Evolutionary conservation across 202 grass and related monocot genomes (phyloP).

Genomic region (Tripidium arundinaceum): DNA sequence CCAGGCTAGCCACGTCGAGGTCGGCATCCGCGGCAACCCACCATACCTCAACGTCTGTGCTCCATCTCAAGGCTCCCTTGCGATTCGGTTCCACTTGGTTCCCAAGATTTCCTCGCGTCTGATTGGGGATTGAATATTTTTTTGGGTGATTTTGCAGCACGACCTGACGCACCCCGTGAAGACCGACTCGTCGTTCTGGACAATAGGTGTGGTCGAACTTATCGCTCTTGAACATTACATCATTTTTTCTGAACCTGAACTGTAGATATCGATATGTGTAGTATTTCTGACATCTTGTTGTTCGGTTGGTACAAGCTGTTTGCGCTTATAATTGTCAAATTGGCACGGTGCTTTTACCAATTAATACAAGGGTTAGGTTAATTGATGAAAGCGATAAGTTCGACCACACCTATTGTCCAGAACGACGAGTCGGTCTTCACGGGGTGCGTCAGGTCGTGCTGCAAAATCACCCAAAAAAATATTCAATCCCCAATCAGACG

Average conservation of each 20-base stretch:
- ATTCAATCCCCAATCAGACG: no score
- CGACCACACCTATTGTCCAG: no score
- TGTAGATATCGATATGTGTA: no score
- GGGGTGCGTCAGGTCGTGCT: no score
- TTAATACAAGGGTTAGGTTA: no score
- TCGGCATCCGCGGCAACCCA: constrained; percentile 81
- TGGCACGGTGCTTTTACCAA: no score
- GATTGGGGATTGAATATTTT: no score
- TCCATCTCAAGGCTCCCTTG: neutral
- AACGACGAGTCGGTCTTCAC: no score
- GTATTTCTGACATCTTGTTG: neutral
- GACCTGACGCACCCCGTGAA: constrained; percentile 67
- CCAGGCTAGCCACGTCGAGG: constrained; percentile 67
- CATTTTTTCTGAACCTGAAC: no score
- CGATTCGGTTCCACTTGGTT: neutral
- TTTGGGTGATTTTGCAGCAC: constrained; percentile 47
- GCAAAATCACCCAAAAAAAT: no score
- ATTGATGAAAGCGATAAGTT: no score
- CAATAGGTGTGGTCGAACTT: constrained; percentile 48
- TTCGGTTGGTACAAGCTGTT: neutral
- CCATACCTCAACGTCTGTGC: constrained; percentile 80
- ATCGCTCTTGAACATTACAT: neutral
- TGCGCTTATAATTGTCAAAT: neutral
- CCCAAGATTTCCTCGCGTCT: neutral
- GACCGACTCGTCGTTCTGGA: constrained; percentile 93